Evolutionary conservation across 345 rosid species (phyloP), one percentile per base, ranked within the genome.

Genomic region (Limnanthes douglasii): DNA sequence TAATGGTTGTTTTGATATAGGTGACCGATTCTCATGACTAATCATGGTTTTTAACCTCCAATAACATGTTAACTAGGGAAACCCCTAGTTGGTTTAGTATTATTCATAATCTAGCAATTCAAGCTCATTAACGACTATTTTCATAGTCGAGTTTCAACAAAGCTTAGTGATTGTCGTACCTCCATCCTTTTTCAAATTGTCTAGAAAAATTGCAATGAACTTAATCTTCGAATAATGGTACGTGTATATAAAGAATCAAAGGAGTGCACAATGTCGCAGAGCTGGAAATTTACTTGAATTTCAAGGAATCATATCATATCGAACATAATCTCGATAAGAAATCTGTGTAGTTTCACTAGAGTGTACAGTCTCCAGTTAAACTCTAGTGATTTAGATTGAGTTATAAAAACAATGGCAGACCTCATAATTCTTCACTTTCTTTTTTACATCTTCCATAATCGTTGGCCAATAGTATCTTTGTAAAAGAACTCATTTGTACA

Each of bases 231-330:
- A 93, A 4, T 84, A 80, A 71, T 69, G 69, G 57, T 90, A 60
- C 12, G 76, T 62, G 8, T 90, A 85, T 28, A 62, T 85, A 6
- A 85, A 69, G 70, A 90, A 85, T 32, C 82, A 77, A 21, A 81
- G 86, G 28, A 80, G 84, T 45, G 75, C 58, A 39, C 6, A 56
- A 10, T 90, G 98, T 53, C 94, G 80, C 2, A 96, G 98, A 20
- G 77, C 90, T 4, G 98, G 98, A 28, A 80, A 75, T 46, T 61
- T 90, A 61, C 93, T 90, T 0, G 98, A 90, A 30, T 90, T 75
- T 31, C 75, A 81, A 3, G 98, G 98, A 25, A 84, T 84, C 28
- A 70, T 88, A 39, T 2, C 30, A 2, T n/a, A n/a, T 56, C 80
- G 18, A 60, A 14, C 47, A 66, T 76, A 30, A 59, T 90, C 50